Base-by-base conservation (phyloP, 441 rosid species). In the Euphorbia celastroides region DNA sequence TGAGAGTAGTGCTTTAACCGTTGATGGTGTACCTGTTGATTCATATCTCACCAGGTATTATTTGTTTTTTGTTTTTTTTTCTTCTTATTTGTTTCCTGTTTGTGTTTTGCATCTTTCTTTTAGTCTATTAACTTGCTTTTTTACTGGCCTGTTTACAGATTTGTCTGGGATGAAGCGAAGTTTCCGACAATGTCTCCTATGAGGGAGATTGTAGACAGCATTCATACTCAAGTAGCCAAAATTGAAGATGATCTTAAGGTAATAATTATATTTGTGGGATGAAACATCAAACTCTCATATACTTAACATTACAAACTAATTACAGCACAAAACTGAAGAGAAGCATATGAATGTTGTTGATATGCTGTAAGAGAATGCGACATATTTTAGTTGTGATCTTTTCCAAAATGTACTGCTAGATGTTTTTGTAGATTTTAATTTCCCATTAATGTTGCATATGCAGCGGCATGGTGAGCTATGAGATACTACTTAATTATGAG, bases 171-270 rank as follows among this genome's bases (percentile, higher is more conserved):
- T 72, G 98, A 92, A 75, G 93, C 98, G 8, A 95, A 82, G 84
- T 95, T 92, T 77, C 99, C 98, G 60, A 84, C 92, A 8, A 87
- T 87, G 96, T 84, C 99, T 4, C 93, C 97, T 64, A 69, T 92
- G 67, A 92, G 82, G 84, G 98, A 92, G 75, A 88, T 81, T 76
- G 88, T 95, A 36, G 95, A 83, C 69, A 75, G 81, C 72, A 88
- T 95, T 75, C 99, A 90, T 65, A 69, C 81, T 70, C 96, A 82
- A 75, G 96, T 90, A 46, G 83, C 88, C n/a, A 95, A 88, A 84
- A 88, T 92, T 70, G 99, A 95, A 77, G 99, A 95, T 87, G 98
- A 95, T 84, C 97, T 95, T 76, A 95, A 95, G 99, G 99, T 92
- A 70, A 38, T 56, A 27, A 26, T 59, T 72, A 12, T 61, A 54